Conservation (phyloP, 164 flowering plant genomes). For the Magnolia sinica region DNA sequence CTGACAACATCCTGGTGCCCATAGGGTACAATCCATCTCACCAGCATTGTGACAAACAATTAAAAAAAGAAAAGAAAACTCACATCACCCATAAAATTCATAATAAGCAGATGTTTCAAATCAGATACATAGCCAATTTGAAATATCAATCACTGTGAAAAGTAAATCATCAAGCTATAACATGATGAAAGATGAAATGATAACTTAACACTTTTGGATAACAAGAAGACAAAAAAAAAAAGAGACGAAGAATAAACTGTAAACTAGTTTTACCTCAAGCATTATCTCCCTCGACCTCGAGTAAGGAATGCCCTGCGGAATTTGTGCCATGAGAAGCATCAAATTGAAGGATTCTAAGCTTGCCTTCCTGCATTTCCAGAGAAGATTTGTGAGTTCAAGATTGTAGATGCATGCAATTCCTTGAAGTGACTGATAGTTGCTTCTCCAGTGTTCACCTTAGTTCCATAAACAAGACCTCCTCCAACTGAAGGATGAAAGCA, state of each 20-base stretch:
- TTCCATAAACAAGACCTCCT: slow-evolving; percentile 96
- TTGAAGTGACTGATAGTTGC: not conserved
- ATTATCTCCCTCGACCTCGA: slow-evolving; percentile 58
- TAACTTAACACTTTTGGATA: not conserved
- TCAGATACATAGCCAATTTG: not conserved
- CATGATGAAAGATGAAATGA: not conserved
- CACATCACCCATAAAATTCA: not conserved
- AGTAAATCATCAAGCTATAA: not conserved
- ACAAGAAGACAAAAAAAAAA: not conserved
- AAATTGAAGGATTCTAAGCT: slow-evolving; percentile 78
- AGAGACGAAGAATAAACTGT: not conserved
- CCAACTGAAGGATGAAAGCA: slow-evolving; percentile 97
- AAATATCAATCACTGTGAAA: not conserved
- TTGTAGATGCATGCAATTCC: not conserved
- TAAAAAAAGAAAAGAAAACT: too few relatives aligned
- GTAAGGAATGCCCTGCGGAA: slow-evolving; percentile 29
- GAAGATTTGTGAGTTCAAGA: not conserved
- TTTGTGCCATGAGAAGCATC: slow-evolving; percentile 45
- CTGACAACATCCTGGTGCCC: too few relatives aligned
- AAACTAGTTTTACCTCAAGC: slow-evolving; percentile 48
- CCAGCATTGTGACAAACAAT: too few relatives aligned
- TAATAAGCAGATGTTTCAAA: not conserved
- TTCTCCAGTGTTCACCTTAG: slow-evolving; percentile 53
- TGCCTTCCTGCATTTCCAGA: slow-evolving; percentile 79
- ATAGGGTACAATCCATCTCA: too few relatives aligned